Base-by-base conservation (phyloP, 2,329 filamentous ascomycete species). In the Coleophoma eucalyptorum region DNA sequence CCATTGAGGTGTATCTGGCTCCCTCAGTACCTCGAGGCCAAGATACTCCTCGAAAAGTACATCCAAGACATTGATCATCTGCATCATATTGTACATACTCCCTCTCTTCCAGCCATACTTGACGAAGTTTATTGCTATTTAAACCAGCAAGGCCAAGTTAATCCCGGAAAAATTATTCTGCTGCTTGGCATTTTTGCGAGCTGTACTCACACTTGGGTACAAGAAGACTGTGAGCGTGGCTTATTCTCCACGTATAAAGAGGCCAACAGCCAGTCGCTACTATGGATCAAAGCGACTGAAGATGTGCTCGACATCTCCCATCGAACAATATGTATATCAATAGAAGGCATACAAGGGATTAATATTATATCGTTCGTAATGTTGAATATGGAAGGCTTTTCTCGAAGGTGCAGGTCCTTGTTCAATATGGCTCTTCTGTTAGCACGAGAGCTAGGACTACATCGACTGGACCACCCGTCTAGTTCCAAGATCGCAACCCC, bases 291-390 rank as follows among this genome's bases (percentile, higher is more conserved):
- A 50, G 53, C 60, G 32, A 51, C 62, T 4, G 55, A 67, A 35
- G 66, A 69, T 21, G 40, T 70, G 5, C 50, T 70, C 3, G 63
- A 70, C 35, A 62, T 64, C 45, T 58, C 63, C 13, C 58, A 60
- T 50, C 34, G 58, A 53, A 49, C 48, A 21, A 42, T 52, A n/a
- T 40, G 21, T 4, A 42, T 49, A 0, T 66, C 66, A 1, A 52
- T 71, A 6, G 67, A 71, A 51, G 65, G 61, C 49, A 52, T 71
- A 5, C 67, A 71, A 53, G 67, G 63, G 0, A 62, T 64, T 19
- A 62, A 67, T 12, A 67, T 72, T n/a, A 3, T 63, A 0, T 54
- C 56, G 4, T 71, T 67, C 49, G 55, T 69, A 15, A 53, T 63
- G n/a, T 49, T 43, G 15, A 66, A 69, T 35, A 32, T 67, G 4